Conservation (phyloP, 2,329 filamentous ascomycete species). For the Cladosporium sp. region DNA sequence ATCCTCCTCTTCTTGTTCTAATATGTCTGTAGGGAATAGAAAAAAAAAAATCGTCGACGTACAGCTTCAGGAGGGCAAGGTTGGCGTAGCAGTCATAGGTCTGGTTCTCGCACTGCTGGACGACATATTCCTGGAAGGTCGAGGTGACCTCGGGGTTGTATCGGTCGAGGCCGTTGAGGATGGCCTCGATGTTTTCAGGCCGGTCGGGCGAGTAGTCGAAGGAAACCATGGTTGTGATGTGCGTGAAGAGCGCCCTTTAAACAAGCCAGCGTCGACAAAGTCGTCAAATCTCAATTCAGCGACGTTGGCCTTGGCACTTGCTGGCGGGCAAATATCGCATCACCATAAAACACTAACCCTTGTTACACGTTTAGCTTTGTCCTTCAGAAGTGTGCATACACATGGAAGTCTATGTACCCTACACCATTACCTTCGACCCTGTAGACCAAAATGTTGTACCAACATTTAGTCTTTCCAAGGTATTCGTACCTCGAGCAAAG, state of each 20-base stretch:
- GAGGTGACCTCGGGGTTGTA: constrained; percentile 98
- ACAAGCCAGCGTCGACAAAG: neutral
- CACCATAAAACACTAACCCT: neutral
- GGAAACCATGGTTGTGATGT: constrained; percentile 45
- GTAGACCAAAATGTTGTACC: neutral
- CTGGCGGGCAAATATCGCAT: neutral
- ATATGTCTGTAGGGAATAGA: neutral
- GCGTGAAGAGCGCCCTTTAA: constrained; percentile 11
- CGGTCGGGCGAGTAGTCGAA: constrained; percentile 90
- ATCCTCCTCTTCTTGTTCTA: constrained; percentile 72
- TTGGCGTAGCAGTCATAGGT: constrained; percentile 97
- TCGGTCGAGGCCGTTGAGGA: constrained; percentile 94
- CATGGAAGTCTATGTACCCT: neutral
- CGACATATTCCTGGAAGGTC: constrained; percentile 91
- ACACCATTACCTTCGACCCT: neutral
- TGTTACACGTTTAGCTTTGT: no score
- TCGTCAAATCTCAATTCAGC: constrained; percentile 2
- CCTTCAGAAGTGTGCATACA: neutral
- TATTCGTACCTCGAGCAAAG: neutral
- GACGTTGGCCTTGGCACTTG: neutral
- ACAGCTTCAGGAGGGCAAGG: constrained; percentile 94
- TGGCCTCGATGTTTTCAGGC: constrained; percentile 86
- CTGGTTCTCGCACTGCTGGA: constrained; percentile 90
- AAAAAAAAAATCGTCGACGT: constrained; percentile 50
- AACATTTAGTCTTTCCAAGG: neutral